A percentile compares a stretch with the other conserved stretches of the same genome.
These are phyloP conservation scores for Pichia inconspicua DNA, from an alignment of 1,139 yeast species.

Conservation along the genomic window DNA sequence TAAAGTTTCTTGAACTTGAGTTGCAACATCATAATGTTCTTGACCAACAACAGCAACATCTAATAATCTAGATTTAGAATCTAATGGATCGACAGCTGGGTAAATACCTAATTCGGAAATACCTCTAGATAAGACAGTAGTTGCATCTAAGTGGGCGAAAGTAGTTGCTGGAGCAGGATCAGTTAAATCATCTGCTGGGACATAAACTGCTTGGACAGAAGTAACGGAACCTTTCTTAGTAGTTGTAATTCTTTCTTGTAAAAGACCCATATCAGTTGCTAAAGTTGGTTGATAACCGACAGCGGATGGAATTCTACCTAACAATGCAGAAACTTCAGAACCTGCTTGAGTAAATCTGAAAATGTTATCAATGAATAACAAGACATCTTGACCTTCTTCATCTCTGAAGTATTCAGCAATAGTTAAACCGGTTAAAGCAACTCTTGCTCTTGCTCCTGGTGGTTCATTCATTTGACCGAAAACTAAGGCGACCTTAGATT, in stretches of 20 bases:
- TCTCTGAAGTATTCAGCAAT: constrained; percentile 99
- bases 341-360: constrained; percentile 99
- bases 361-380: constrained; percentile 98
- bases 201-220: constrained; percentile 99
- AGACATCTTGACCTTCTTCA: constrained; percentile 99
- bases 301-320: constrained; percentile 99
- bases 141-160: constrained; percentile 99
- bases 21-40: constrained; percentile 96
- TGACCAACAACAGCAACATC: constrained; percentile 96
- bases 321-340: constrained; percentile 99
- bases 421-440: constrained; percentile 98
- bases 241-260: constrained; percentile 99
- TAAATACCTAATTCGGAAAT: constrained; percentile 99
- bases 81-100: constrained; percentile 99
- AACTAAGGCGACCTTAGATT: constrained; percentile 97
- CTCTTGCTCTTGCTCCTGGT: constrained; percentile 99
- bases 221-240: constrained; percentile 99
- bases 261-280: constrained; percentile 99
- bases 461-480: constrained; percentile 99
- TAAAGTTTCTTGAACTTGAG: constrained; percentile 93
- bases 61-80: constrained; percentile 97
- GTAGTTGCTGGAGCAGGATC: constrained; percentile 99
- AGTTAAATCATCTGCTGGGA: constrained; percentile 99
- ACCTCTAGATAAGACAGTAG: constrained; percentile 99
- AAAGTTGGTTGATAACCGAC: constrained; percentile 99